A percentile compares a stretch with the other conserved stretches of the same genome.
These are phyloP conservation scores for Populus hybrid DNA, from an alignment of 441 rosid species.

Conservation along the genomic window DNA sequence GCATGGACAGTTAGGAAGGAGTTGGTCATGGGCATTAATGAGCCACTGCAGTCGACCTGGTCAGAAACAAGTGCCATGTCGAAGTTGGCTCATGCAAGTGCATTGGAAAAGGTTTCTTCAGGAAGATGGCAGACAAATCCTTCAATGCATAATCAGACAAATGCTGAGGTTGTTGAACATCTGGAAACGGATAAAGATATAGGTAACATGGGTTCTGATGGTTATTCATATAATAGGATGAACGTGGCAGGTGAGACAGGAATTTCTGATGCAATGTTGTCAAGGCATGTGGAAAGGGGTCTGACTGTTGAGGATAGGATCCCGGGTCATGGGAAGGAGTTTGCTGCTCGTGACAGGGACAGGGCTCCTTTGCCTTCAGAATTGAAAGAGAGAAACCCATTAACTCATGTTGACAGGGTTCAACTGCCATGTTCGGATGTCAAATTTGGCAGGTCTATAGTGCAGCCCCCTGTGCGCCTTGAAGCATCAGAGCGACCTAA, in stretches of 20 bases:
- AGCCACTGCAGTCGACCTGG: slow-evolving; percentile 46
- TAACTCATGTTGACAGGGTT: slow-evolving; percentile 13
- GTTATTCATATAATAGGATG: slow-evolving; percentile 22
- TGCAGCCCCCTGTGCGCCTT: slow-evolving; percentile 33
- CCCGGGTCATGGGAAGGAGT: slow-evolving; percentile 39
- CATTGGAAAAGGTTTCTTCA: slow-evolving; percentile 69
- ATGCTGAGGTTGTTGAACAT: slow-evolving; percentile 46
- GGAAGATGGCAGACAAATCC: slow-evolving; percentile 78
- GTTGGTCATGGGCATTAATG: slow-evolving; percentile 28
- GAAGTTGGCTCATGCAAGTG: slow-evolving; percentile 66
- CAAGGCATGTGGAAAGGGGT: slow-evolving; percentile 36
- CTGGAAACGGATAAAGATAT: slow-evolving; percentile 37
- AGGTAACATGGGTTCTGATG: slow-evolving; percentile 31
- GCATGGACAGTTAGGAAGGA: slow-evolving; percentile 68
- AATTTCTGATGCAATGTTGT: slow-evolving; percentile 29
- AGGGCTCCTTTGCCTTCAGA: slow-evolving; percentile 32
- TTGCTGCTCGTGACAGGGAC: slow-evolving; percentile 36
- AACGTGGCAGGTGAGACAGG: slow-evolving; percentile 34
- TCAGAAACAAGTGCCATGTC: slow-evolving; percentile 46
- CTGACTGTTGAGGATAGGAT: slow-evolving; percentile 32
- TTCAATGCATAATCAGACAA: slow-evolving; percentile 36
- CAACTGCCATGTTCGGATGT: slow-evolving; percentile 8
- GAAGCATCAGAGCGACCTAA: slow-evolving; percentile 60
- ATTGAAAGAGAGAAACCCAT: slow-evolving; percentile 38
- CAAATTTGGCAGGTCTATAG: slow-evolving; percentile 36